Evolutionary conservation across 2,329 filamentous ascomycete species (phyloP).

Genomic region (Calonectria multiphialidica): DNA sequence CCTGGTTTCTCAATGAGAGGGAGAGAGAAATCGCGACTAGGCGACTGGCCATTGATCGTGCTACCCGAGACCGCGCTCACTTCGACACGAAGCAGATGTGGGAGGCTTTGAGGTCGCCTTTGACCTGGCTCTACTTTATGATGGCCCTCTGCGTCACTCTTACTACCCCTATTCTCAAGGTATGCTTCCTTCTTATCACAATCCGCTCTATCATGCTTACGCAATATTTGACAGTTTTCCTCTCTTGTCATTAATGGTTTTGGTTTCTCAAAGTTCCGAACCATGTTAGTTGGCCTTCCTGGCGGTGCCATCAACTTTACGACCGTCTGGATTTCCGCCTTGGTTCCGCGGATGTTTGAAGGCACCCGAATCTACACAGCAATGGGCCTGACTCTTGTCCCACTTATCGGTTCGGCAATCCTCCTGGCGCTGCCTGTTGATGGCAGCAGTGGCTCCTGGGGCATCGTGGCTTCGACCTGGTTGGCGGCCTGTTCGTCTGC

Average conservation of each 20-base stretch:
- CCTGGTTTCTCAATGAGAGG: slow-evolving; percentile 35
- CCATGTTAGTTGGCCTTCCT: slow-evolving; percentile 28
- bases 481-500: slow-evolving; percentile 35
- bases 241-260: slow-evolving; percentile 21
- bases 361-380: slow-evolving; percentile 32
- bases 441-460: slow-evolving; percentile 30
- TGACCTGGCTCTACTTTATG: slow-evolving; percentile 30
- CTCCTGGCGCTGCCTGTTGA: slow-evolving; percentile 33
- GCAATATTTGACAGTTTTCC: slow-evolving; percentile 11
- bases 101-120: slow-evolving; percentile 33
- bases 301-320: slow-evolving; percentile 32
- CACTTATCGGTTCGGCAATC: slow-evolving; percentile 23
- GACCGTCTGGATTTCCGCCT: slow-evolving; percentile 34
- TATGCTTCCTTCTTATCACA: neutral
- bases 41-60: slow-evolving; percentile 34
- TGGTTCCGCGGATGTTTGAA: slow-evolving; percentile 33
- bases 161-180: slow-evolving; percentile 38
- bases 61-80: slow-evolving; percentile 24
- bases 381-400: slow-evolving; percentile 12
- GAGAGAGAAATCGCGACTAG: slow-evolving; percentile 29
- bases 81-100: slow-evolving; percentile 33
- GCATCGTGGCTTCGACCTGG: slow-evolving; percentile 41
- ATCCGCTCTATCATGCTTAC: too few species aligned
- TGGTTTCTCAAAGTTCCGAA: slow-evolving; percentile 27
- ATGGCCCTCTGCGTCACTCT: slow-evolving; percentile 39